phyloP scores from a whole-genome alignment of 148 eudicot species.

The Suaeda aralocaspica region DNA sequence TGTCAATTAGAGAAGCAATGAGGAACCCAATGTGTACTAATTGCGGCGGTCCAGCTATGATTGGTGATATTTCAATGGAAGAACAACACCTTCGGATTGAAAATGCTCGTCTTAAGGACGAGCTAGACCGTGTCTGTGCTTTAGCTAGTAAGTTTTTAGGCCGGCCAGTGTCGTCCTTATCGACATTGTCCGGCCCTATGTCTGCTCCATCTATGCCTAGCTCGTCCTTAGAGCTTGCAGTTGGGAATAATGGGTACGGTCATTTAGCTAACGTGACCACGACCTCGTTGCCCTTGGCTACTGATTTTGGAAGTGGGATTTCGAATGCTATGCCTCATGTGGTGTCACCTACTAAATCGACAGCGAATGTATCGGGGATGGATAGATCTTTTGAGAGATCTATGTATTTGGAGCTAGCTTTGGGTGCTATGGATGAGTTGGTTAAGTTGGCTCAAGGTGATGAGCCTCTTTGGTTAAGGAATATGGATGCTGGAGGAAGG shows the following conservation, averaged over 20 bases:
- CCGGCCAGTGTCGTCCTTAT: constrained; percentile 49
- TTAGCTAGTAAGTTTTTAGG: constrained; percentile 82
- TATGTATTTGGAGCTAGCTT: constrained; percentile 85
- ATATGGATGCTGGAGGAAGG: constrained; percentile 47
- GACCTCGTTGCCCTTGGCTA: constrained; percentile 39
- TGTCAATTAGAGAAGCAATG: constrained; percentile 88
- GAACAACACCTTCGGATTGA: constrained; percentile 92
- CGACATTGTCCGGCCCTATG: constrained; percentile 22
- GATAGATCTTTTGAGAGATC: constrained; percentile 72
- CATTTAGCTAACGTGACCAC: constrained; percentile 36
- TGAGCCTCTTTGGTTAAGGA: constrained; percentile 84
- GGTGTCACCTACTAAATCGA: constrained; percentile 39
- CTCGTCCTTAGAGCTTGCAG: constrained; percentile 73
- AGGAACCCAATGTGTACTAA: constrained; percentile 85
- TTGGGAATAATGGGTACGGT: constrained; percentile 66
- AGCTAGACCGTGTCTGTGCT: constrained; percentile 66
- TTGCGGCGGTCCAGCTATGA: constrained; percentile 89
- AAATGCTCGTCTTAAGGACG: constrained; percentile 72
- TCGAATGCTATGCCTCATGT: constrained; percentile 42
- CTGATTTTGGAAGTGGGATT: constrained; percentile 58
- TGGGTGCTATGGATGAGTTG: constrained; percentile 88
- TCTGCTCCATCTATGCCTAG: constrained; percentile 46
- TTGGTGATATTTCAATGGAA: constrained; percentile 81
- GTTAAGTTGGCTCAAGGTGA: constrained; percentile 75
- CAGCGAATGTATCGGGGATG: constrained; percentile 30